Percentiles rank a stretch among this genome's conserved stretches.
Conservation (phyloP, 1,284 basidiomycete genomes). For the Rhizopogon parksii region DNA sequence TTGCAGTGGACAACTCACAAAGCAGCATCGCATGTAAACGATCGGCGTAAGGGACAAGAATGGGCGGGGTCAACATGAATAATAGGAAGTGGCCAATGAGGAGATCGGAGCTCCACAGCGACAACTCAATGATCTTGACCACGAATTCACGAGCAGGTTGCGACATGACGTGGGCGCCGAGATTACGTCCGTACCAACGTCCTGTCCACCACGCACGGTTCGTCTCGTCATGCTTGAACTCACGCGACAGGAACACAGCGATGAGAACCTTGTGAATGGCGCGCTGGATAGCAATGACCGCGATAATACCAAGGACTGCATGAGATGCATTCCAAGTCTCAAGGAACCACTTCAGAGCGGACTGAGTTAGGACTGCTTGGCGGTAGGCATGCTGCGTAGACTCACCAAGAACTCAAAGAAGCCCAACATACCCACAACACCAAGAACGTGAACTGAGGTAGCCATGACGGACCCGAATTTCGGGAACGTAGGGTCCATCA, state of each 20-base stretch:
- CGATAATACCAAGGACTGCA: conserved; percentile 83
- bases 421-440: conserved; percentile 78
- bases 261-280: conserved; percentile 90
- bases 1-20: conserved; percentile 41
- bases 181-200: conserved; percentile 89
- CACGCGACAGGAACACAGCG: conserved; percentile 84
- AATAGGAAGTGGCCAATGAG: conserved; percentile 60
- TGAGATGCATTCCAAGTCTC: conserved; percentile 90
- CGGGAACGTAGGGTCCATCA: conserved; percentile 78
- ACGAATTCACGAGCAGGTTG: conserved; percentile 85
- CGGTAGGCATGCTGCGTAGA: conserved; percentile 17
- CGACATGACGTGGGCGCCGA: conserved; percentile 82
- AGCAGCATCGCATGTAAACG: conserved; percentile 69
- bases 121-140: conserved; percentile 81
- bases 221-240: conserved; percentile 97
- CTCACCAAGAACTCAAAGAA: conserved; percentile 93
- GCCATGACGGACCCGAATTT: conserved; percentile 90
- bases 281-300: conserved; percentile 83
- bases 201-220: conserved; percentile 98
- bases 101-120: conserved; percentile 75
- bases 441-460: conserved; percentile 75
- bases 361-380: conserved; percentile 6
- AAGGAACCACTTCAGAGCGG: conserved; percentile 72
- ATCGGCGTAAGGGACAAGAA: conserved; percentile 71
- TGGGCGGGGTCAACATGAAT: conserved; percentile 69